These are phyloP conservation scores for Sphagnum magellanicum DNA, from an alignment of 228 moss, liverwort and hornwort species.

Conservation along the genomic window DNA sequence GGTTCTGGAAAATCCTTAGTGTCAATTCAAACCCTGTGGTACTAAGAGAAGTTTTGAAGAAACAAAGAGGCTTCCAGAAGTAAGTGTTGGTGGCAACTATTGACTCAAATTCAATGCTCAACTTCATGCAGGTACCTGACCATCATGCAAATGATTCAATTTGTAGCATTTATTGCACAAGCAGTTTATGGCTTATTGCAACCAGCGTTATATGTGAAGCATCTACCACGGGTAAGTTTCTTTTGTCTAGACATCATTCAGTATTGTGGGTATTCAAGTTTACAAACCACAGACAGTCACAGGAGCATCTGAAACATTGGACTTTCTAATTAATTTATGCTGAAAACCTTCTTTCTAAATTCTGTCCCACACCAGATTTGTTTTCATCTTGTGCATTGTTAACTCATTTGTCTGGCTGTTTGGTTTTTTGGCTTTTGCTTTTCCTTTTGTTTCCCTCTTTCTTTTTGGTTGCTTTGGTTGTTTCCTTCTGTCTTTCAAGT, in stretches of 20 bases:
- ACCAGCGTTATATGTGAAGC: conserved; percentile 37
- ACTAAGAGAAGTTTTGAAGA: no score
- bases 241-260: background rate
- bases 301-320: background rate
- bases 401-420: no score
- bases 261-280: background rate
- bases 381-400: no score
- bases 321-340: background rate
- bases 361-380: no score
- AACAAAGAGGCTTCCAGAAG: no score
- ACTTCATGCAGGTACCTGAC: conserved; percentile 62
- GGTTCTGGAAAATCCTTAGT: no score
- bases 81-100: no score
- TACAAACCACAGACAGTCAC: background rate
- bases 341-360: background rate
- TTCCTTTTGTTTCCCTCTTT: background rate
- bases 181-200: conserved; percentile 44
- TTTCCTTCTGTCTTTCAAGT: background rate
- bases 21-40: no score
- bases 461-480: background rate
- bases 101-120: no score
- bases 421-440: no score
- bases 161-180: conserved; percentile 75
- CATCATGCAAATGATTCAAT: conserved; percentile 83
- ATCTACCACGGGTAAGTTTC: conserved; percentile 51